phyloP scores from a whole-genome alignment of 176 grass and related monocot genomes.

The Sorghum bicolor region DNA sequence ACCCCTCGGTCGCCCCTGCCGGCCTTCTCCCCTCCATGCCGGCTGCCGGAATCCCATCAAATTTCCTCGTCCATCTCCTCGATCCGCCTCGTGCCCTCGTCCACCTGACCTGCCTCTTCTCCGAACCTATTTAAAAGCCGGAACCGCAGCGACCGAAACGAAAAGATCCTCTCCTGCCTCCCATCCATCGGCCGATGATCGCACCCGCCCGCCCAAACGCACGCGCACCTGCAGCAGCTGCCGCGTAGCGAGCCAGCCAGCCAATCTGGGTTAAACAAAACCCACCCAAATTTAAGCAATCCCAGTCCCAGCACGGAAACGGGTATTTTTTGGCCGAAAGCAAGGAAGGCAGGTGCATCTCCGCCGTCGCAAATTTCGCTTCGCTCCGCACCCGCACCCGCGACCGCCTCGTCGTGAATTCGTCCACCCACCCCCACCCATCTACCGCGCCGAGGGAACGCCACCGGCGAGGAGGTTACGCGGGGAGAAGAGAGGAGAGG shows the following conservation, averaged over 20 bases:
- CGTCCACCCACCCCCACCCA: not conserved
- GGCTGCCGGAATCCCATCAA: not conserved
- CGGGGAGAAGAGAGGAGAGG: too few relatives aligned
- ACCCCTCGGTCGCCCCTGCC: not conserved
- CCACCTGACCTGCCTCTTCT: not conserved
- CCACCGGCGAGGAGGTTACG: not conserved
- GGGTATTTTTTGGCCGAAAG: not conserved
- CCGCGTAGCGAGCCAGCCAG: not conserved
- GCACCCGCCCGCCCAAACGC: not conserved
- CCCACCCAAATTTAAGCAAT: conserved; percentile 29
- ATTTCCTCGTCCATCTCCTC: not conserved
- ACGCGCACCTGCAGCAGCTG: not conserved
- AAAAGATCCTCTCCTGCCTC: conserved; percentile 10
- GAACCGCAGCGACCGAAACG: not conserved
- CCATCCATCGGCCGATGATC: too few relatives aligned
- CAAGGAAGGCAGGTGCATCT: not conserved
- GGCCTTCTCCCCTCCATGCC: too few relatives aligned
- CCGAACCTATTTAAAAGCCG: conserved; percentile 41
- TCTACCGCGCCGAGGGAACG: not conserved
- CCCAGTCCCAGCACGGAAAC: not conserved
- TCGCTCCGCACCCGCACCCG: not conserved
- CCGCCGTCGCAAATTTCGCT: conserved; percentile 14
- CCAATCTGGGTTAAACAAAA: conserved; percentile 9
- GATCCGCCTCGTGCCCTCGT: not conserved
- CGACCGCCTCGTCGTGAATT: not conserved